These are phyloP conservation scores for Oldenlandia corymbosa DNA, from an alignment of 257 asterid species.

Conservation along the genomic window DNA sequence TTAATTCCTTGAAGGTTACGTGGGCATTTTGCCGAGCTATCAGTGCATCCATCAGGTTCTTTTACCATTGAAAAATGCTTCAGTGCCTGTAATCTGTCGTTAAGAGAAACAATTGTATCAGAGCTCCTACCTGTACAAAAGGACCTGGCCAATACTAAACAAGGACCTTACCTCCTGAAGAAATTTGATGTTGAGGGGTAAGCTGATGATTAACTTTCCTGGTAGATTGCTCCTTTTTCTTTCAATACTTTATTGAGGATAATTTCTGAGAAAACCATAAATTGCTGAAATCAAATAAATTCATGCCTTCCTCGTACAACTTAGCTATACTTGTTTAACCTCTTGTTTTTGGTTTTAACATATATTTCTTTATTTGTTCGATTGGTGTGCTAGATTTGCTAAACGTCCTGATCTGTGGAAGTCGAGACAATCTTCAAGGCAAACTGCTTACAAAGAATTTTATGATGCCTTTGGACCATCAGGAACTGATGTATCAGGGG, in stretches of 20 bases:
- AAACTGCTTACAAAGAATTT: constrained; percentile 64
- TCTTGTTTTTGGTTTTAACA: background rate
- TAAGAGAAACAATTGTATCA: constrained; percentile 77
- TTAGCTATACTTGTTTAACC: background rate
- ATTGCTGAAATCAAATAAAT: background rate
- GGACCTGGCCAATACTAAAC: constrained; percentile 74
- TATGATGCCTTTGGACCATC: constrained; percentile 65
- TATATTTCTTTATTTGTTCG: constrained; percentile 9
- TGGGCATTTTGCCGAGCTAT: constrained; percentile 90
- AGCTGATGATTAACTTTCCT: constrained; percentile 15
- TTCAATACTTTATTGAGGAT: background rate
- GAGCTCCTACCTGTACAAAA: constrained; percentile 61
- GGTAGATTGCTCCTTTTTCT: background rate
- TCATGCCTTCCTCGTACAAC: background rate
- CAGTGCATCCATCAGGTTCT: constrained; percentile 71
- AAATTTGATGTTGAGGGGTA: constrained; percentile 93
- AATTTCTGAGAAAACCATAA: no score
- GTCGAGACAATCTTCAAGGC: constrained; percentile 65
- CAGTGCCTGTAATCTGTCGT: constrained; percentile 49
- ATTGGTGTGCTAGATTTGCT: constrained; percentile 42
- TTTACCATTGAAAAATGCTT: constrained; percentile 86
- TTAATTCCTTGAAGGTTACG: constrained; percentile 47
- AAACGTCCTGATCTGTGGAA: constrained; percentile 80
- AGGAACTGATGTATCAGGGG: constrained; percentile 41
- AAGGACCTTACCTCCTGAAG: constrained; percentile 89